Conservation (phyloP, 2,329 filamentous ascomycete species). For the Aureobasidium pullulans region DNA sequence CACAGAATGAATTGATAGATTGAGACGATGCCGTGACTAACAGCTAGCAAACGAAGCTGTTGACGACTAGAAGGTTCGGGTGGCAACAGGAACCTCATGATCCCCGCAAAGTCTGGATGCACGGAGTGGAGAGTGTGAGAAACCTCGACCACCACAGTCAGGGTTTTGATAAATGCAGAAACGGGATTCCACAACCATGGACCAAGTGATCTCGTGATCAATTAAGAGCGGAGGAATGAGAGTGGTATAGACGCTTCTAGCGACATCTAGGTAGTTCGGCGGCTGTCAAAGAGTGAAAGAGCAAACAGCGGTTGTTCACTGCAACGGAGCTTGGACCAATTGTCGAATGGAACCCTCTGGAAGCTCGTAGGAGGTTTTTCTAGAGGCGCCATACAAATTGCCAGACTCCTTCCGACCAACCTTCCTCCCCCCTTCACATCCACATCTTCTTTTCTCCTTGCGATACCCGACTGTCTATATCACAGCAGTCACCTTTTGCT, state of each 20-base stretch:
- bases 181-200: neutral
- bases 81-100: neutral
- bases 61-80: neutral
- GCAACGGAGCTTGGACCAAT: neutral
- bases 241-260: neutral
- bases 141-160: neutral
- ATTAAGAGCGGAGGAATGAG: neutral
- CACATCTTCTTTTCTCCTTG: conserved; percentile 2
- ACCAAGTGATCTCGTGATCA: neutral
- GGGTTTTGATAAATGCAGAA: neutral
- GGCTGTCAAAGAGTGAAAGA: neutral
- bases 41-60: neutral
- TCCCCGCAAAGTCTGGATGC: conserved; percentile 9
- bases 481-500: conserved; percentile 6
- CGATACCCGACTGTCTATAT: conserved; percentile 13
- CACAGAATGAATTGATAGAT: neutral
- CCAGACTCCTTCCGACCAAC: neutral
- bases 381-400: conserved; percentile 7
- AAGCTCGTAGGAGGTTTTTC: neutral
- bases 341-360: neutral
- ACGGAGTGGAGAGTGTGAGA: neutral
- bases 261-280: neutral
- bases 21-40: neutral
- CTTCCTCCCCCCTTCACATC: neutral
- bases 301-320: neutral